phyloP scores from a whole-genome alignment of 2,329 filamentous ascomycete genomes.

The Paracamarosporium sp. region DNA sequence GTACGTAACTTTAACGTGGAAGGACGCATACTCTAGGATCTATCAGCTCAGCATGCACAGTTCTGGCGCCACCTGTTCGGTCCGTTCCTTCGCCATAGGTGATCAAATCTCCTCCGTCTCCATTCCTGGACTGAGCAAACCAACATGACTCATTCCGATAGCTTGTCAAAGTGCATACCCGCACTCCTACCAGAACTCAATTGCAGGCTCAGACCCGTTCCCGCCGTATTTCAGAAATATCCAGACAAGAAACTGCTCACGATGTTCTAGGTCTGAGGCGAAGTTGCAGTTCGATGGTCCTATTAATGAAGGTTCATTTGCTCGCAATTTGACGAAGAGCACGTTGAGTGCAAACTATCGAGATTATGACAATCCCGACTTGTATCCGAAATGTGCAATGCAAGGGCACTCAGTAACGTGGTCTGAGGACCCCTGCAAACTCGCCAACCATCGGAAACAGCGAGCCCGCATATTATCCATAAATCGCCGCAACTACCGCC shows the following conservation, averaged over 20 bases:
- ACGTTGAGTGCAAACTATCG: slow-evolving; percentile 17
- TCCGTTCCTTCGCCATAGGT: too few species aligned
- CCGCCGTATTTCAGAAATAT: slow-evolving; percentile 37
- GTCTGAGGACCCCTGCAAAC: slow-evolving; percentile 24
- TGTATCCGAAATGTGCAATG: slow-evolving; percentile 10
- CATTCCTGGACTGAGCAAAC: too few species aligned
- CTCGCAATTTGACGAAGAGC: slow-evolving; percentile 22
- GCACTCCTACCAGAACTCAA: too few species aligned
- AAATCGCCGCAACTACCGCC: slow-evolving; percentile 32
- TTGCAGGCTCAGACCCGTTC: slow-evolving; percentile 35
- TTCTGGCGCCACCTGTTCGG: too few species aligned
- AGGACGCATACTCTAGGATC: too few species aligned
- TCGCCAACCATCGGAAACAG: slow-evolving; percentile 26
- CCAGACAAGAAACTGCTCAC: slow-evolving; percentile 16
- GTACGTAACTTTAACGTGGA: too few species aligned
- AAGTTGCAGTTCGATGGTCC: slow-evolving; percentile 14
- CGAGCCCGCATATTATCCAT: slow-evolving; percentile 37
- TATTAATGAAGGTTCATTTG: slow-evolving; percentile 34
- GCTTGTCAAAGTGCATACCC: too few species aligned
- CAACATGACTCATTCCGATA: too few species aligned
- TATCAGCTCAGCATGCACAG: too few species aligned
- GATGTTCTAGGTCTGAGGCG: slow-evolving; percentile 24
- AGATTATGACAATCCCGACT: slow-evolving; percentile 21
- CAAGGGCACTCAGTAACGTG: slow-evolving; percentile 20
- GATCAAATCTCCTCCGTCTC: too few species aligned